Percentiles rank a stretch among this genome's conserved stretches.
These are phyloP conservation scores for Tetradesmus lagerheimii DNA, from an alignment of 139 green algal genomes.

Conservation along the genomic window DNA sequence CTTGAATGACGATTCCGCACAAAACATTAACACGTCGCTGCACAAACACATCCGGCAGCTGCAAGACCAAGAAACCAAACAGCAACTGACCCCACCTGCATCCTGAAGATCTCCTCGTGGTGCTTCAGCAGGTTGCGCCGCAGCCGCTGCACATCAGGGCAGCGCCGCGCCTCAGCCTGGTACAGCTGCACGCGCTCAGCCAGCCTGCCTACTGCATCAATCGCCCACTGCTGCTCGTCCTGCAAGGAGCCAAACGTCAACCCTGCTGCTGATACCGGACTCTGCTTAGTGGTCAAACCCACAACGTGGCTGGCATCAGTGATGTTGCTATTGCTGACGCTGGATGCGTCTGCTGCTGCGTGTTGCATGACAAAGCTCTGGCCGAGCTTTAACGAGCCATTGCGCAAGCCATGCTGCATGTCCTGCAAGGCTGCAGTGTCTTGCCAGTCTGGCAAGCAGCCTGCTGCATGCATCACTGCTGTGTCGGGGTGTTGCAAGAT, in stretches of 20 bases:
- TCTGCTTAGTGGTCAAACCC: too few species aligned
- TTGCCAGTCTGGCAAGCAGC: neutral
- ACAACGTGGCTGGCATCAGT: neutral
- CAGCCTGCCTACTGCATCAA: neutral
- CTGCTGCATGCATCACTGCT: neutral
- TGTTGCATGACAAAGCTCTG: neutral
- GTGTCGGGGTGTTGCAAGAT: conserved; percentile 25
- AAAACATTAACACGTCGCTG: too few species aligned
- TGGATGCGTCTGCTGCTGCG: neutral
- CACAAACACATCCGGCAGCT: neutral
- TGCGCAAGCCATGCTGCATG: conserved; percentile 4
- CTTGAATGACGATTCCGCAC: too few species aligned
- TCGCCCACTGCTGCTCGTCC: neutral
- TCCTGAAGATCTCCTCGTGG: conserved; percentile 55
- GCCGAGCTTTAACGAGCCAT: neutral
- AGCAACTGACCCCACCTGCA: conserved; percentile 50
- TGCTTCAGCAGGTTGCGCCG: conserved; percentile 56
- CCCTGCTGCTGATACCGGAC: neutral
- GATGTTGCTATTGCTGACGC: neutral
- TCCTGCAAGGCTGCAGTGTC: neutral
- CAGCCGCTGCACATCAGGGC: conserved; percentile 31
- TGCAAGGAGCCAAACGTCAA: neutral
- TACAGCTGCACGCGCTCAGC: neutral
- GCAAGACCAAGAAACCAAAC: neutral
- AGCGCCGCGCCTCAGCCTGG: neutral